Evolutionary conservation across 2,329 filamentous ascomycete species (phyloP), one percentile per base, ranked within the genome.

Genomic region (Pseudogymnoascus sp.): DNA sequence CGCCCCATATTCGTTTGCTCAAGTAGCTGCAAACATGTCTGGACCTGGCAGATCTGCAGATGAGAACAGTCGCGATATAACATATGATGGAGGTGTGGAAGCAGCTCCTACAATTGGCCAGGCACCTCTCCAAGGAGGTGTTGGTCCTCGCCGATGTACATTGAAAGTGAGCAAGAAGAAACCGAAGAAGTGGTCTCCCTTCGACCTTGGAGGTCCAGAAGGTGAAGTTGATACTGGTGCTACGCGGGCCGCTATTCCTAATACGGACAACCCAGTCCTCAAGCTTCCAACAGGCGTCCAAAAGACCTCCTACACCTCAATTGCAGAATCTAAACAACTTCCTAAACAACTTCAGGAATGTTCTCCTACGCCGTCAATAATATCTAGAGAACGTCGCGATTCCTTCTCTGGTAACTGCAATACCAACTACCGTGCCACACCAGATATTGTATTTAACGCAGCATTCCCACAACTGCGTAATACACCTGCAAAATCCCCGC

Each of bases 401-500:
- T 33, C 49, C n/a, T 21, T 55, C 49, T 33, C 33, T 33, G 49
- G 49, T 33, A 55, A 33, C 29, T 52, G 8, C 23, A 52, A 31
- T 52, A 55, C 49, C 16, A 33, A 55, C 11, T 26, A 19, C 16
- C 10, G 14, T 14, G 14, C 49, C 2, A 26, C 29, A 19, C 21
- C 49, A 33, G 49, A 55, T 55, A 55, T 55, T 55, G 49, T 29
- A 55, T 55, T 55, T 35, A 55, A 35, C 49, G 29, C 49, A 55
- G 49, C 29, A 55, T 55, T 55, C 33, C 49, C 49, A 33, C 49
- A 55, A 8, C 29, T 55, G 29, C 49, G 14, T n/a, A 21, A 16
- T 21, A 55, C 49, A 33, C 49, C 49, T 7, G 16, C n/a, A 12
- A 55, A 55, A 2, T 55, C 49, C 49, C n/a, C 29, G 23, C 16